Conservation (phyloP, 2,329 filamentous ascomycete species). For the Neodidymelliopsis sp. region DNA sequence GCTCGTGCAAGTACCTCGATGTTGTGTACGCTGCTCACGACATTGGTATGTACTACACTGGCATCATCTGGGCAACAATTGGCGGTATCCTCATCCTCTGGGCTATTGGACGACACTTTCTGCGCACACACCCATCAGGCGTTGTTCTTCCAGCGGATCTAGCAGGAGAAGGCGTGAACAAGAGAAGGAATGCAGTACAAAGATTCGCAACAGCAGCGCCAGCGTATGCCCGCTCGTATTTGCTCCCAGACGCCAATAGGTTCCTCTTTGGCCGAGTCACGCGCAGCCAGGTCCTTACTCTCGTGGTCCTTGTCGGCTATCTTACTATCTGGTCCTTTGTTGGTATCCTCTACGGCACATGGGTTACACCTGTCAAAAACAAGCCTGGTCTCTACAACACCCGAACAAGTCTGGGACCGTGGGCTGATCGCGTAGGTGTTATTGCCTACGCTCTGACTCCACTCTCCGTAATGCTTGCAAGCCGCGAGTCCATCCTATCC, state of each 20-base stretch:
- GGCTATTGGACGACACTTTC: constrained; percentile 46
- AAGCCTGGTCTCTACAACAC: constrained; percentile 65
- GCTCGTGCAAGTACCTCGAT: constrained; percentile 66
- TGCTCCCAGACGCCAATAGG: constrained; percentile 67
- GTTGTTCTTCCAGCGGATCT: constrained; percentile 30
- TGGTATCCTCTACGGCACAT: constrained; percentile 72
- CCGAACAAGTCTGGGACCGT: constrained; percentile 71
- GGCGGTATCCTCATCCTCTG: constrained; percentile 57
- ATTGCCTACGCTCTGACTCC: constrained; percentile 78
- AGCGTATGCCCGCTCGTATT: constrained; percentile 57
- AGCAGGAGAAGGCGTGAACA: constrained; percentile 30
- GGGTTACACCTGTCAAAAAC: constrained; percentile 72
- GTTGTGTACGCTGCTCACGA: constrained; percentile 63
- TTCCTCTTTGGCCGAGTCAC: constrained; percentile 72
- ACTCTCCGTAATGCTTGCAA: constrained; percentile 71
- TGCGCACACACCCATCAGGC: constrained; percentile 36
- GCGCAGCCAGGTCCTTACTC: constrained; percentile 70
- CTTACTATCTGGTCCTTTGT: constrained; percentile 70
- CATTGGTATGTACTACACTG: constrained; percentile 62
- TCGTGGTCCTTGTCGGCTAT: constrained; percentile 67
- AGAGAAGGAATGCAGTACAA: constrained; percentile 33
- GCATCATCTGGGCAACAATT: constrained; percentile 65
- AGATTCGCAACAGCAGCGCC: constrained; percentile 48
- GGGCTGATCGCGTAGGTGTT: constrained; percentile 72
- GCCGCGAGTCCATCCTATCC: constrained; percentile 73